These are phyloP conservation scores for Solanum pimpinellifolium DNA, from an alignment of 257 asterid genomes.

Conservation along the genomic window DNA sequence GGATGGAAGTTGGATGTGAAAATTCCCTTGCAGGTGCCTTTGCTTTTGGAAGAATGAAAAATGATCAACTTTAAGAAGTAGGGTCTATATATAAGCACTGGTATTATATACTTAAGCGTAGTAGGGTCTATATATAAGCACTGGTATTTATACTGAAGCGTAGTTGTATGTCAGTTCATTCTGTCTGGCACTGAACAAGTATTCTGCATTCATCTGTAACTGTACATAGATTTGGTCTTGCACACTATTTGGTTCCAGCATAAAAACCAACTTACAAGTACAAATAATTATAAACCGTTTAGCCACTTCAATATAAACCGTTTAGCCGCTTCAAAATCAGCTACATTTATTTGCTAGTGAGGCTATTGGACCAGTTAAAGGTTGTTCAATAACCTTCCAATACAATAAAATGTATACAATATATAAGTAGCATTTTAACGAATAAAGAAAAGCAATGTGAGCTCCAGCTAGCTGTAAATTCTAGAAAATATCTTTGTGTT, in stretches of 20 bases:
- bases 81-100: neutral
- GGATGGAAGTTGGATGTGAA: neutral
- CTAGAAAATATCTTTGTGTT: neutral
- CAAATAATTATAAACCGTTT: neutral
- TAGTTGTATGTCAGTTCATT: neutral
- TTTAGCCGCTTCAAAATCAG: neutral
- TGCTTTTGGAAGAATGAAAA: neutral
- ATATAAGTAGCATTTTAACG: neutral
- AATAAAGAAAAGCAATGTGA: neutral
- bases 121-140: neutral
- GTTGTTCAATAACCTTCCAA: neutral
- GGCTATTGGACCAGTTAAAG: neutral
- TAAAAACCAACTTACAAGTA: neutral
- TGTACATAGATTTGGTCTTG: neutral
- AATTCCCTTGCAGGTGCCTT: neutral
- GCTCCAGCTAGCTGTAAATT: neutral
- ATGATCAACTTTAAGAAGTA: neutral
- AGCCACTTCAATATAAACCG: neutral
- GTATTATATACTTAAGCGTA: no score
- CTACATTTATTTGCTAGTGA: neutral
- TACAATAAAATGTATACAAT: neutral
- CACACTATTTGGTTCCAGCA: neutral
- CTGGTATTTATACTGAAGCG: neutral
- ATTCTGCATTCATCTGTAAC: neutral
- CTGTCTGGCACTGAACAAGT: neutral